These are phyloP conservation scores for Talaromyces sp. DNA, from an alignment of 2,329 filamentous ascomycete species.

Conservation along the genomic window DNA sequence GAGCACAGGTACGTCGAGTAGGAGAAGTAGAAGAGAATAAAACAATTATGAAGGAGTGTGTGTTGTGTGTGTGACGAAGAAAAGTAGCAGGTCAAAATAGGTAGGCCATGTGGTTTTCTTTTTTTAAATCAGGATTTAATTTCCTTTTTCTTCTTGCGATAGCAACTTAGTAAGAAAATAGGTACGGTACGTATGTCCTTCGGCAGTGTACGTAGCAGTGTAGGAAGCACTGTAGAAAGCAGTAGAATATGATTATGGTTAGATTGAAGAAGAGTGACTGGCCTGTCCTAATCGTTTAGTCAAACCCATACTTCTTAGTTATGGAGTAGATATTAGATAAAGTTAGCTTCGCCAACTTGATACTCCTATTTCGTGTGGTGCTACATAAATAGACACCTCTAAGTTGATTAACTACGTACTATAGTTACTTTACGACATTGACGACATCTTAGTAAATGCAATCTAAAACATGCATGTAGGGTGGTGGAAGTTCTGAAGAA, in stretches of 20 bases:
- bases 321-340: not conserved
- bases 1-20: conserved; percentile 6
- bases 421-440: not conserved
- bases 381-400: not conserved
- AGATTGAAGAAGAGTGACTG: conserved; percentile 9
- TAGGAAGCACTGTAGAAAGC: not conserved
- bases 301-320: not conserved
- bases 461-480: conserved; percentile 5
- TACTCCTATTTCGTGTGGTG: conserved; percentile 1
- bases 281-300: not conserved
- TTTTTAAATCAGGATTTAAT: conserved; percentile 5
- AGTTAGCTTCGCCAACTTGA: not conserved
- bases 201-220: conserved; percentile 4
- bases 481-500: conserved; percentile 3
- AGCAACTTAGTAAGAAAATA: conserved; percentile 2
- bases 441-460: not conserved
- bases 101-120: conserved; percentile 15
- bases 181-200: conserved; percentile 5
- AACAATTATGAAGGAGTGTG: conserved; percentile 3
- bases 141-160: conserved; percentile 7
- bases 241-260: conserved; percentile 5
- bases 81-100: conserved; percentile 7
- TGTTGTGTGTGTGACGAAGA: not conserved
- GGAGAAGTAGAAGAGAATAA: conserved; percentile 3
- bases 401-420: not conserved